Evolutionary conservation across 441 rosid species (phyloP).

Genomic region (Isatis lusitanica): DNA sequence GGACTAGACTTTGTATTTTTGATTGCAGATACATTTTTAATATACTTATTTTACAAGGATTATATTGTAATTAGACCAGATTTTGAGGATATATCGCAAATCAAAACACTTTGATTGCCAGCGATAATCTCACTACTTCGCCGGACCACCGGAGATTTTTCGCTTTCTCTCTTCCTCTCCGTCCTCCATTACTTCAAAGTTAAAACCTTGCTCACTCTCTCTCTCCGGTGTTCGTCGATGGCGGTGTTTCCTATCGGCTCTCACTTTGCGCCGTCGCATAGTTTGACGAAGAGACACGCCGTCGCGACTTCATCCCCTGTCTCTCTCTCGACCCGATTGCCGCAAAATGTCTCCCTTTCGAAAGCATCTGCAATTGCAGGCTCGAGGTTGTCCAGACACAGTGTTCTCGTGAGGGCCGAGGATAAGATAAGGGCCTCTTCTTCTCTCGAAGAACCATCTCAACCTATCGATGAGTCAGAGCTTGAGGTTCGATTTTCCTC

Average conservation of each 20-base stretch:
- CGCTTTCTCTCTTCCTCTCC: background rate
- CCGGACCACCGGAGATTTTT: slow-evolving; percentile 15
- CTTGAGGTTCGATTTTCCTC: slow-evolving; percentile 53
- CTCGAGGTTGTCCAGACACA: slow-evolving; percentile 44
- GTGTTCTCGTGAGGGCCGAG: slow-evolving; percentile 69
- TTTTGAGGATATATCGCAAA: slow-evolving; percentile 13
- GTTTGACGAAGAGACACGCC: slow-evolving; percentile 34
- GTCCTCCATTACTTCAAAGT: background rate
- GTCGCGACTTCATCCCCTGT: slow-evolving; percentile 29
- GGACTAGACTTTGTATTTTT: background rate
- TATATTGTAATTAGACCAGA: slow-evolving; percentile 6
- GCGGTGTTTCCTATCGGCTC: slow-evolving; percentile 54
- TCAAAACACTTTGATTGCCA: background rate
- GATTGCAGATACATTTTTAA: background rate
- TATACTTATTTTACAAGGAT: background rate
- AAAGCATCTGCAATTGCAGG: slow-evolving; percentile 37
- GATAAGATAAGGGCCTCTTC: slow-evolving; percentile 59
- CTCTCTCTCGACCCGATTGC: slow-evolving; percentile 27
- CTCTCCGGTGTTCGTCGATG: slow-evolving; percentile 40
- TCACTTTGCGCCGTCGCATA: slow-evolving; percentile 39
- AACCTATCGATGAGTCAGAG: slow-evolving; percentile 41
- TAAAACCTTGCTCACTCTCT: background rate
- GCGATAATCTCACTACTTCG: slow-evolving; percentile 18
- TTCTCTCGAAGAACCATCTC: slow-evolving; percentile 38
- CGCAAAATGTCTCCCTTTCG: slow-evolving; percentile 30